Conservation (phyloP, 306 rosid genomes). For the Corylus americana region DNA sequence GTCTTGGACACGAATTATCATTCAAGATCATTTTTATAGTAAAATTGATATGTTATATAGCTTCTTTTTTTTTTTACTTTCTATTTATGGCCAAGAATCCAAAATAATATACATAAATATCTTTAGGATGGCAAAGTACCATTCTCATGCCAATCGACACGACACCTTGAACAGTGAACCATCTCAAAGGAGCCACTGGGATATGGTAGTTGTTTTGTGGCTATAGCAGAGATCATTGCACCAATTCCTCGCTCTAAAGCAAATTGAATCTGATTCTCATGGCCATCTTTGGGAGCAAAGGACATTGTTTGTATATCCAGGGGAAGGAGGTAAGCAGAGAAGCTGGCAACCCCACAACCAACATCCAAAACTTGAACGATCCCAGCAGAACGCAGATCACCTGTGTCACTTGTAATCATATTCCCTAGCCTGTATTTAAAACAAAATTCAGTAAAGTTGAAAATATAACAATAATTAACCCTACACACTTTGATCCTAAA, state of each 20-base stretch:
- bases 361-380: slow-evolving; percentile 81
- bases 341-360: slow-evolving; percentile 99
- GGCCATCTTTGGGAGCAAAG: slow-evolving; percentile 95
- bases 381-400: slow-evolving; percentile 77
- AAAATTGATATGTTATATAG: neutral
- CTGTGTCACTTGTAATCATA: slow-evolving; percentile 76
- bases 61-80: neutral
- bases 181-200: slow-evolving; percentile 85
- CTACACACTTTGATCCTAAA: neutral
- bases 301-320: slow-evolving; percentile 86
- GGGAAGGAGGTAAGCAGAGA: slow-evolving; percentile 90
- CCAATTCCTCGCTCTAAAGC: slow-evolving; percentile 92
- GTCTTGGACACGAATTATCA: neutral
- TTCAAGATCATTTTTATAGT: neutral
- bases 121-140: slow-evolving; percentile 45
- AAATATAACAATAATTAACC: slow-evolving; percentile 6
- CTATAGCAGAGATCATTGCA: slow-evolving; percentile 84
- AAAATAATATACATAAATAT: slow-evolving; percentile 14
- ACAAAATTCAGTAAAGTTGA: slow-evolving; percentile 16
- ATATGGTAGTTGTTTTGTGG: slow-evolving; percentile 85
- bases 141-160: slow-evolving; percentile 83
- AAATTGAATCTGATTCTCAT: slow-evolving; percentile 96
- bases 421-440: slow-evolving; percentile 66
- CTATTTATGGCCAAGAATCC: slow-evolving; percentile 9
- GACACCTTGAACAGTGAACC: slow-evolving; percentile 96